Evolutionary conservation across 2,329 filamentous ascomycete species (phyloP), one percentile per base, ranked within the genome.

Genomic region (Nemania abortiva): DNA sequence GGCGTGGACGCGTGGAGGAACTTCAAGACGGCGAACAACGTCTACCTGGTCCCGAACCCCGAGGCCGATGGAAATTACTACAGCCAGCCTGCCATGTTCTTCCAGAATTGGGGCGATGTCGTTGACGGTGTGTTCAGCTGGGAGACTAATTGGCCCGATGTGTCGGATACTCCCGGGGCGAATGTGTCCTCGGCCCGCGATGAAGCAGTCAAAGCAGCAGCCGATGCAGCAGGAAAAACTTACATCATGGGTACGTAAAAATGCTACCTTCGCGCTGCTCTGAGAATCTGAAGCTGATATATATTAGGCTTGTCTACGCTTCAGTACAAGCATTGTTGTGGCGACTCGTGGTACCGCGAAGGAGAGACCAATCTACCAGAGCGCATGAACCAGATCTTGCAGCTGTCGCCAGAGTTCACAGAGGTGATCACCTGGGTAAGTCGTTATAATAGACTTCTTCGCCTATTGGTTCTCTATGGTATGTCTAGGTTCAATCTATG

Each of bases 111-210:
- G 78, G 74, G 73, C 31, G 71, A 70, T 60, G 72, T 76, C 1
- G 59, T 81, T 18, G 79, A 81, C 62, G 79, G 80, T 9, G 70
- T 81, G 3, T 81, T 81, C 64, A 80, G 74, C 72, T 82, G 80
- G 80, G 80, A 81, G 72, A 75, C 78, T 1, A 73, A 77, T 27
- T 81, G 80, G 80, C 79, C 80, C 1, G 70, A 69, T n/a, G 59
- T 63, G 6, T 73, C 71, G 22, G 73, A 77, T 37, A 66, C 47
- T 1, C 73, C 74, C 15, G 59, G 54, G 11, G 70, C 68, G 3
- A 78, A 79, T 50, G 75, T 77, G 15, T 75, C 74, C 29, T 75
- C 74, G 7, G 69, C 73, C 31, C 65, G 63, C 47, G 74, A 77
- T 39, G 69, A 75, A 47, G 66, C 72, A 1, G 66, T 75, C 9